Base-by-base conservation (phyloP, 2,329 filamentous ascomycete genomes). In the Orbilia quercus region DNA sequence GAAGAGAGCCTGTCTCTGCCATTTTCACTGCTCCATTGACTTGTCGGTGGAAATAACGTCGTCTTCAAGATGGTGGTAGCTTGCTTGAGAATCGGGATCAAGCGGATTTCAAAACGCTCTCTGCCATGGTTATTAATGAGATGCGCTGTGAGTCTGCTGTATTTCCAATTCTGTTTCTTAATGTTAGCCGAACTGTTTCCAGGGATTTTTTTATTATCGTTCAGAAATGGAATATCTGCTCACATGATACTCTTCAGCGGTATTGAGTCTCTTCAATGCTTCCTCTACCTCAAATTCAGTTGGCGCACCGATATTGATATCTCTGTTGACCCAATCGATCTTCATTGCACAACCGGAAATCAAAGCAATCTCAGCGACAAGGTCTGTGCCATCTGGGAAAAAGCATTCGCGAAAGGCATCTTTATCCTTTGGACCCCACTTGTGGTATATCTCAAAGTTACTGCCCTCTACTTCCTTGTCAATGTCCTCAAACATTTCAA, bases 401-500 rank as follows among this genome's bases (percentile, higher is more conserved):
- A 73, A 73, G 23, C 69, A 73, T 34, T 73, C 69, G n/a, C 55
- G 44, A 38, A 73, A 66, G 2, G 54, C 53, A 14, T 73, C 55
- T 23, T 63, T 73, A 25, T 60, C 18, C 28, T 54, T 50, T 4
- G 69, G 69, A 25, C 38, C 51, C 69, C 69, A 73, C 20, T 73
- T 73, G 9, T 47, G n/a, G 20, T 45, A 59, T 50, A 42, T 62
- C 31, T 62, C 69, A 16, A 50, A 55, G 16, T 25, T 51, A 2
- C 55, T 62, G 7, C 31, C 40, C 44, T 60, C 60, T 7, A 48
- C 28, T 14, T 62, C 60, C 5, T 25, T 7, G 18, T 34, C 40
- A 16, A 66, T 73, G n/a, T 59, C 69, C 3, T 57, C 60, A 38
- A 73, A 66, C 2, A 62, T 38, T 5, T 73, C 69, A 25, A 38